Evolutionary conservation across 75 land plant genomes (phyloP), one percentile per base, ranked within the genome.

Genomic region (Cunninghamia lanceolata): DNA sequence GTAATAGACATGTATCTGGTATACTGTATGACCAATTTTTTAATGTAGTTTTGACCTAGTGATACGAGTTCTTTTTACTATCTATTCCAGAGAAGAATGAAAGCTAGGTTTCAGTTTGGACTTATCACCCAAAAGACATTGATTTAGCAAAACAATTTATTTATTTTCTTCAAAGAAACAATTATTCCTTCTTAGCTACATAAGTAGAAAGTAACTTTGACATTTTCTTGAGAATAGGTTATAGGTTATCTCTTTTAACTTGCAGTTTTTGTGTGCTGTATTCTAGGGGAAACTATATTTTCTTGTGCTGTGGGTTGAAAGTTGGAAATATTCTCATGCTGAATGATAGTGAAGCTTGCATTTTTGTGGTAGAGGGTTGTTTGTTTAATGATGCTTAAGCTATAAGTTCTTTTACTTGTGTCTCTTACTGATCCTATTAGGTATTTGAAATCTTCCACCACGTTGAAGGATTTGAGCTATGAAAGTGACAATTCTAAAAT

Each of bases 401-500:
- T 28, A 43, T 28, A 47, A 43, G 47, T 80, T 42, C 82, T 45
- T 80, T 80, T n/a, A 43, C 50, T 43, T 45, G 25, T 80, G 47
- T 17, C n/a, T 80, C 34, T 42, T 42, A 80, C 11, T 3, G 50
- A 80, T 40, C 46, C 40, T 39, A 10, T 43, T 40, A 80, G 82
- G 82, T 80, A 45, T 80, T 80, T 45, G 50, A 43, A 80, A 80
- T 80, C 39, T 80, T 45, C 82, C 34, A 80, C 82, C n/a, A 45
- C 45, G 1, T 45, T 43, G 46, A 80, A n/a, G 82, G 30, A 80
- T 45, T 9, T 45, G 82, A 39, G 82, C 82, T 25, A 42, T 80
- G 14, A 80, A 80, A 80, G 25, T 80, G 45, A 32, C 82, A n/a
- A 16, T 45, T 28, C 32, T 8, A 28, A 19, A 43, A 80, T 80